Conservation (phyloP, 169 alveolate genomes). For the Ichthyophthirius multifiliis region DNA sequence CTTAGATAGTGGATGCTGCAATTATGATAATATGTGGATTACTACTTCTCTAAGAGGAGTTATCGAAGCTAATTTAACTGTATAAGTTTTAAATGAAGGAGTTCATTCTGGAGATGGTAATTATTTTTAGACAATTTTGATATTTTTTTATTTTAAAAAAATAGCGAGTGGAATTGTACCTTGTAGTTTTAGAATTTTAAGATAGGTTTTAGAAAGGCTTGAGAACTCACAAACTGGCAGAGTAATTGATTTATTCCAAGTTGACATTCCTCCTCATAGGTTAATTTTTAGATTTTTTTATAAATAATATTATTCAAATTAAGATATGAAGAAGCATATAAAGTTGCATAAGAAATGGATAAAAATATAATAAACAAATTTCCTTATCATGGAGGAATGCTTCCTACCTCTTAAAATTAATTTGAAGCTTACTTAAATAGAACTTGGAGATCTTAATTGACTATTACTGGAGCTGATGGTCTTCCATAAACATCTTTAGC, state of each 20-base stretch:
- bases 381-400: neutral
- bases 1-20: slow-evolving; percentile 50
- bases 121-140: neutral
- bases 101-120: slow-evolving; percentile 40
- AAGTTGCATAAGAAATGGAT: slow-evolving; percentile 39
- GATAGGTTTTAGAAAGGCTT: slow-evolving; percentile 42
- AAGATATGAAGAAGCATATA: slow-evolving; percentile 41
- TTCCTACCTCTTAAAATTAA: slow-evolving; percentile 17
- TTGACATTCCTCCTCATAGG: slow-evolving; percentile 22
- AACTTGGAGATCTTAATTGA: slow-evolving; percentile 70
- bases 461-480: slow-evolving; percentile 72
- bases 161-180: slow-evolving; percentile 30
- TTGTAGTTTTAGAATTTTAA: slow-evolving; percentile 9
- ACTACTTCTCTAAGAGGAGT: slow-evolving; percentile 58
- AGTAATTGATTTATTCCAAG: slow-evolving; percentile 10
- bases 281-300: neutral
- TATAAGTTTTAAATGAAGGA: slow-evolving; percentile 35
- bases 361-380: slow-evolving; percentile 2
- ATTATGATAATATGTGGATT: slow-evolving; percentile 56
- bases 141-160: neutral
- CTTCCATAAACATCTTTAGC: slow-evolving; percentile 43
- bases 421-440: slow-evolving; percentile 34
- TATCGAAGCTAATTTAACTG: slow-evolving; percentile 33
- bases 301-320: neutral
- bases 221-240: slow-evolving; percentile 41